Evolutionary conservation across 106 monocot genomes (phyloP), one percentile per base, ranked within the genome.

Genomic region (Acorus gramineus): DNA sequence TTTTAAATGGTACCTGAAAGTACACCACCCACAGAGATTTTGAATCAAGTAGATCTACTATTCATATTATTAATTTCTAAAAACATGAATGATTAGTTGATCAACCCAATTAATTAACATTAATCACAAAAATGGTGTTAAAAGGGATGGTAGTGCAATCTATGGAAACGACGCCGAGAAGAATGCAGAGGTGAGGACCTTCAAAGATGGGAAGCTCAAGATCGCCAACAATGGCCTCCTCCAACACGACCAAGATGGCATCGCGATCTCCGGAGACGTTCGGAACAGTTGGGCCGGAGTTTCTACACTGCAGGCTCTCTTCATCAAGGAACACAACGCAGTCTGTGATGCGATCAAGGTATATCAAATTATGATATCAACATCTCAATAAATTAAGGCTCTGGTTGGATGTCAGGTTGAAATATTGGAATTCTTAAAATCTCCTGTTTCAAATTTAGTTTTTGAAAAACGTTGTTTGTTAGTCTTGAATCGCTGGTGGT

Each of bases 241-340:
- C 45, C 45, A 6, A 2, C 86, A 76, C 49, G 58, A 55, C 4
- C 56, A 63, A 0, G 44, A 78, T 6, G 82, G 82, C 2, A 61
- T 75, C 11, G 66, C 82, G 2, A 6, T 82, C 0, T 76, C 76
- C 10, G 86, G 86, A 3, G 86, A 86, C 55, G 62, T 86, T 6
- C 67, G 79, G 14, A 86, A 86, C 46, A 86, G 82, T 46, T 86
- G 86, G 86, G 79, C 79, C 0, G 86, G 86, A 1, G 82, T 86
- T 5, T 86, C 86, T 2, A 55, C 59, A 11, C 52, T 86, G 13
- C 86, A 86, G 50, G 81, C 85, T 1, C 82, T 86, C 50, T 86
- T 86, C 45, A 58, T 77, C 61, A 66, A 67, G 47, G 86, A 86
- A 49, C 86, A 86, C 51, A 86, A 86, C 52, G 76, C 79, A 8